Evolutionary conservation across 768 basidiomycete genomes (phyloP).

Genomic region (Tylopilus plumbeoviolaceoides): DNA sequence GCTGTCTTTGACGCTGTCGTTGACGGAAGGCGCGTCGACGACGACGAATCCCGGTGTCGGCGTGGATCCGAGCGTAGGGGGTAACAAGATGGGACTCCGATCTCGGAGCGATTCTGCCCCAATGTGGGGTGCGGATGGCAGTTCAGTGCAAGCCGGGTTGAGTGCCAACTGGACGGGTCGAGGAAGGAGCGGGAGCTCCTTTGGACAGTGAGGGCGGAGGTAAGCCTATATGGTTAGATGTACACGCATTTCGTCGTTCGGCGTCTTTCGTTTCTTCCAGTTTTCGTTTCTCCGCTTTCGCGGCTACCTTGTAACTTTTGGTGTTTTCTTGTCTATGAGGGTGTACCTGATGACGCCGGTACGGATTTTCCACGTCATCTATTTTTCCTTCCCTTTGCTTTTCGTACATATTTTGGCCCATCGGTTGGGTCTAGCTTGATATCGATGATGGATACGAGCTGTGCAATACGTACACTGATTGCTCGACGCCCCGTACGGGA

Average conservation of each 20-base stretch:
- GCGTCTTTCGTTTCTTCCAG: conserved; percentile 17
- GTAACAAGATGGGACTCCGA: conserved; percentile 19
- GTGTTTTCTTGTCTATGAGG: not conserved
- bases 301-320: not conserved
- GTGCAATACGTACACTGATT: too few species aligned
- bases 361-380: not conserved
- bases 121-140: conserved; percentile 20
- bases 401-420: not conserved
- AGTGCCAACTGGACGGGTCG: conserved; percentile 28
- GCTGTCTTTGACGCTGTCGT: conserved; percentile 11
- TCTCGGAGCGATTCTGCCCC: conserved; percentile 25
- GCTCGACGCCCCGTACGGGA: not conserved
- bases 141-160: conserved; percentile 19
- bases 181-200: conserved; percentile 26
- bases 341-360: too few species aligned
- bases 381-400: not conserved
- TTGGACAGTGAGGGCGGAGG: conserved; percentile 21
- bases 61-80: conserved; percentile 9
- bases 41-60: not conserved
- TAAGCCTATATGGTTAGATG: not conserved
- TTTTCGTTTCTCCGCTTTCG: not conserved
- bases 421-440: not conserved
- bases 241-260: conserved; percentile 18
- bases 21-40: too few species aligned
- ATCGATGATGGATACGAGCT: not conserved